These are phyloP conservation scores for Barbatosphaeria neglecta DNA, from an alignment of 495 filamentous ascomycete species.

Conservation along the genomic window DNA sequence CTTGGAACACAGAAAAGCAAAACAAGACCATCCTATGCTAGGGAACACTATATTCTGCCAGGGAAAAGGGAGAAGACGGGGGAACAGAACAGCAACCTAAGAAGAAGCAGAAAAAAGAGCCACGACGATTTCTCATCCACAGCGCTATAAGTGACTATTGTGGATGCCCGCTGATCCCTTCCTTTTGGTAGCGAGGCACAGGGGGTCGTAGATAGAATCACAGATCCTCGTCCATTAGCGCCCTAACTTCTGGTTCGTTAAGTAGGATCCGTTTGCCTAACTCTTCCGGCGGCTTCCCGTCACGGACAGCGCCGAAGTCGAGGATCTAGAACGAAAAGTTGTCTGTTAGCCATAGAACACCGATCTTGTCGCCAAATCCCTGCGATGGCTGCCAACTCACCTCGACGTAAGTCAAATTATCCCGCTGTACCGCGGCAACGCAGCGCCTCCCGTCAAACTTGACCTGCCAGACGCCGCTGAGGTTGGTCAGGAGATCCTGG, in stretches of 20 bases:
- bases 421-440: constrained; percentile 91
- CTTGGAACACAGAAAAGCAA: no score
- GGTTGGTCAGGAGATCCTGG: constrained; percentile 86
- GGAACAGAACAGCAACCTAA: no score
- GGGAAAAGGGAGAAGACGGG: no score
- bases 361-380: constrained; percentile 5
- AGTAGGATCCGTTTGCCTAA: constrained; percentile 74
- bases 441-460: constrained; percentile 93
- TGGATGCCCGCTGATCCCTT: neutral
- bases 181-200: no score
- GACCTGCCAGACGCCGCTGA: constrained; percentile 96
- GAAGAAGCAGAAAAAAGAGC: no score
- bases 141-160: neutral
- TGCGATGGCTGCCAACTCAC: constrained; percentile 41
- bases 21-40: no score
- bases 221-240: constrained; percentile 30
- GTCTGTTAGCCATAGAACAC: constrained; percentile 2
- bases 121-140: no score
- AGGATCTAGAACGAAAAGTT: constrained; percentile 56
- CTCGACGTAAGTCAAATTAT: constrained; percentile 89
- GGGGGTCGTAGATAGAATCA: no score
- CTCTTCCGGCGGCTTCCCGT: constrained; percentile 61
- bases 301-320: constrained; percentile 82
- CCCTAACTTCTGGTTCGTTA: constrained; percentile 45
- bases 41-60: no score